Evolutionary conservation across 2,329 filamentous ascomycete genomes (phyloP).

Genomic region (Aspergillus sp.): DNA sequence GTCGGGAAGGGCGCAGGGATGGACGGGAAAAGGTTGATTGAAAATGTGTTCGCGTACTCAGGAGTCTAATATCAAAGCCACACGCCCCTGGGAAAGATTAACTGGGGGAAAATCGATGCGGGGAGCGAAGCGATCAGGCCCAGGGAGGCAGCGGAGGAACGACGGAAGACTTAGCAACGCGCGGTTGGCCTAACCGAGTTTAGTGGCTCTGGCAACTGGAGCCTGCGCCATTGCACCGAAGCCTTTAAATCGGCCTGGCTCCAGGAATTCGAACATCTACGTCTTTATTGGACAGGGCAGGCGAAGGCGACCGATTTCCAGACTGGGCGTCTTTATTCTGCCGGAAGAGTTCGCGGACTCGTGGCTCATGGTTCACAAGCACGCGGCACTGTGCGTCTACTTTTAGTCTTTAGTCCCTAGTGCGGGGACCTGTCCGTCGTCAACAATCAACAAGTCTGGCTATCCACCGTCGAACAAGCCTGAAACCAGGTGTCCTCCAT

Average conservation of each 20-base stretch:
- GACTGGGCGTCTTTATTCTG: not conserved
- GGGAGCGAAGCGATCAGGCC: conserved; percentile 11
- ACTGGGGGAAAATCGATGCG: not conserved
- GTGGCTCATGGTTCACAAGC: not conserved
- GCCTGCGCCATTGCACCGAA: not conserved
- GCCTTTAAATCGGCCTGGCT: not conserved
- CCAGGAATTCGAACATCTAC: not conserved
- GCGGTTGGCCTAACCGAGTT: not conserved
- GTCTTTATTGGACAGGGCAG: not conserved
- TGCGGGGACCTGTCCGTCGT: not conserved
- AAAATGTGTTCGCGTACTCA: conserved; percentile 2
- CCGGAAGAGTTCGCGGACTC: not conserved
- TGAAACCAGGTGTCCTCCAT: not conserved
- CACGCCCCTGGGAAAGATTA: conserved; percentile 12
- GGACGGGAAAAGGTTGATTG: conserved; percentile 2
- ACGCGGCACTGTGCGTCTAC: not conserved
- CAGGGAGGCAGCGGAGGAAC: conserved; percentile 24
- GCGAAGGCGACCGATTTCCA: not conserved
- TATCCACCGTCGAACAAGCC: not conserved
- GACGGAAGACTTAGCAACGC: not conserved
- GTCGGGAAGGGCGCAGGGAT: not conserved
- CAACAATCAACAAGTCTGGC: not conserved
- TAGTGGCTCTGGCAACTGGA: not conserved
- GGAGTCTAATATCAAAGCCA: conserved; percentile 2
- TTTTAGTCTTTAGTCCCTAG: conserved; percentile 1